Evolutionary conservation across 164 flowering plant genomes (phyloP), one percentile per base, ranked within the genome.

Genomic region (Brasenia schreberi): DNA sequence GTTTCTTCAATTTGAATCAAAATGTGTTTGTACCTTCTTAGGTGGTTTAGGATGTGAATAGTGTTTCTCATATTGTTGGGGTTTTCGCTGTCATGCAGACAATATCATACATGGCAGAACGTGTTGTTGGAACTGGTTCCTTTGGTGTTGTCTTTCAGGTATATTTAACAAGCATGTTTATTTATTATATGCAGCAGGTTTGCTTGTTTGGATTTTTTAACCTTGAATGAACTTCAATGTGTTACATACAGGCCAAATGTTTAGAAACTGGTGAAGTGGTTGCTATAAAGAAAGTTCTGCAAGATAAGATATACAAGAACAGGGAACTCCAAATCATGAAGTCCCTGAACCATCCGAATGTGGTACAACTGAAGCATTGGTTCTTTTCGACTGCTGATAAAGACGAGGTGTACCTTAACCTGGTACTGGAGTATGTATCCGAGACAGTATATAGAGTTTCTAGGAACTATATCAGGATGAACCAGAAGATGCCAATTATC

Each of bases 71-170:
- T 33, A 3, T 33, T 33, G 39, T 33, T 33, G 39, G 39, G 39
- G 39, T 33, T 33, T 33, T 33, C 39, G 4, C 39, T 33, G 39
- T 33, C 39, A 33, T 7, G 14, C 86, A 95, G 99, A 88, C 89
- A 60, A 70, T 92, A 71, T 89, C 99, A 6, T 95, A 85, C 77
- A 87, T 88, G 92, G 97, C 96, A 52, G 99, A 95, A 76, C 94
- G 96, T 69, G 94, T 92, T 62, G 99, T 92, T 65, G 99, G 99
- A 52, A 89, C 92, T 75, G 99, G 99, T 78, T 95, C 99, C n/a
- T 95, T 95, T 81, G 99, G 99, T 64, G 94, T 92, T 66, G 99
- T 95, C 44, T 95, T 83, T 77, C 96, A 95, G 97, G 99, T 93
- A 77, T n/a, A n/a, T 18, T 19, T 5, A 6, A 7, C 33, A 61